Conservation (phyloP, 2,329 filamentous ascomycete species). For the Ophiostoma himal-ulmi region DNA sequence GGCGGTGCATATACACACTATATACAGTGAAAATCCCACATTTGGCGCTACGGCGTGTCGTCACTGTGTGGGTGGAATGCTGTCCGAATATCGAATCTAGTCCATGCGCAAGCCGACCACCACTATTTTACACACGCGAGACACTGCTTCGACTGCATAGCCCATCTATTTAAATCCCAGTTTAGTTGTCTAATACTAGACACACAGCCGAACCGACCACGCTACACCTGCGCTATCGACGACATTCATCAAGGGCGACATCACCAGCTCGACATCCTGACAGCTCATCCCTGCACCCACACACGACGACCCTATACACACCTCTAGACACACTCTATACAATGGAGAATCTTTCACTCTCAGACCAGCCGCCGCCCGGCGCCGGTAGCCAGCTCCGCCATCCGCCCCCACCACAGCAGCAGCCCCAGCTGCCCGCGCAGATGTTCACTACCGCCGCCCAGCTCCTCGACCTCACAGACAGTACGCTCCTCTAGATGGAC, state of each 20-base stretch:
- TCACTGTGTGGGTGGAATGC: constrained; percentile 8
- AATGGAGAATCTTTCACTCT: constrained; percentile 34
- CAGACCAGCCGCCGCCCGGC: constrained; percentile 29
- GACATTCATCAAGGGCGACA: not conserved
- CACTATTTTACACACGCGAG: not conserved
- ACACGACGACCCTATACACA: not conserved
- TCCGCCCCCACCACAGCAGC: constrained; percentile 42
- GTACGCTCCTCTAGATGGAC: constrained; percentile 50
- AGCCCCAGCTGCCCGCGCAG: constrained; percentile 72
- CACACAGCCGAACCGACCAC: not conserved
- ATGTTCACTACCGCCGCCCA: constrained; percentile 99
- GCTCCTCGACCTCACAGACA: constrained; percentile 92
- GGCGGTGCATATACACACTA: constrained; percentile 7
- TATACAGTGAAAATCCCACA: constrained; percentile 12
- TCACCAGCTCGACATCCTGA: not conserved
- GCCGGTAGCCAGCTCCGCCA: constrained; percentile 29
- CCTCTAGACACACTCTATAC: not conserved
- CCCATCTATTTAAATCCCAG: not conserved
- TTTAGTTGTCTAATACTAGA: not conserved
- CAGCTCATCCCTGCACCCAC: not conserved
- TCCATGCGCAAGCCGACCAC: not conserved
- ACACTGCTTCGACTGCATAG: not conserved
- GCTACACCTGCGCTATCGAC: not conserved
- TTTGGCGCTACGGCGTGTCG: constrained; percentile 13
- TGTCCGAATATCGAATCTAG: not conserved